phyloP scores from a whole-genome alignment of 352 stramenopile species.

The Globisporangium paddicum region DNA sequence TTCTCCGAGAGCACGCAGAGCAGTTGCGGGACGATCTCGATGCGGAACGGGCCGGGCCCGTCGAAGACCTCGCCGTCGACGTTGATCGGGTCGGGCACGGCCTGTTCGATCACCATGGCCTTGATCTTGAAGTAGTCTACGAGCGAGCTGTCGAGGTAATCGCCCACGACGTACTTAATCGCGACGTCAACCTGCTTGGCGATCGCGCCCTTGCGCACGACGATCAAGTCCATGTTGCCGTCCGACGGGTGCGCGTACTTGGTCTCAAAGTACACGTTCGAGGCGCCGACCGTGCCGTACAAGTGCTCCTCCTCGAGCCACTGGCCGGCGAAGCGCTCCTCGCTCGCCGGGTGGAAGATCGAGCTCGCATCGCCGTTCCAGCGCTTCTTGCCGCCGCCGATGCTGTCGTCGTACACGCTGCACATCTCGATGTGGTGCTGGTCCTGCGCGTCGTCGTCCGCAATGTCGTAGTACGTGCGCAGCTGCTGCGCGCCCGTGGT shows the following conservation, averaged over 20 bases:
- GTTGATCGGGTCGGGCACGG: conserved; percentile 59
- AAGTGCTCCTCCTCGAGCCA: conserved; percentile 47
- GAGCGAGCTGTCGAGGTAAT: conserved; percentile 52
- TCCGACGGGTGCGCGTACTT: conserved; percentile 77
- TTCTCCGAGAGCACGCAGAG: conserved; percentile 76
- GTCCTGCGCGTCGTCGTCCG: conserved; percentile 47
- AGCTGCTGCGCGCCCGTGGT: conserved; percentile 48
- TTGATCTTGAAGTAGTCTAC: conserved; percentile 79
- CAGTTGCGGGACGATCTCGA: conserved; percentile 68
- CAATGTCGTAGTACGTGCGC: conserved; percentile 69
- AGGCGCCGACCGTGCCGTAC: conserved; percentile 55
- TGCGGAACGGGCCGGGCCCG: conserved; percentile 54
- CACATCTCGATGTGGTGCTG: conserved; percentile 75
- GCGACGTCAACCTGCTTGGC: conserved; percentile 42
- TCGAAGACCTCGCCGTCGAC: conserved; percentile 73
- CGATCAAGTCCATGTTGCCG: conserved; percentile 77
- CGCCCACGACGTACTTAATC: conserved; percentile 45
- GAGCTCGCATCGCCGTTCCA: conserved; percentile 56
- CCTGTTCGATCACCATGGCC: conserved; percentile 65
- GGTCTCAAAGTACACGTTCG: conserved; percentile 80
- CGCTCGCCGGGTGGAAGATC: conserved; percentile 56
- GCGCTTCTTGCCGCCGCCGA: conserved; percentile 27
- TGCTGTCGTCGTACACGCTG: conserved; percentile 66
- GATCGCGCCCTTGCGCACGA: conserved; percentile 48
- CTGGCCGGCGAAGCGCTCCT: conserved; percentile 48